phyloP scores from a whole-genome alignment of 441 rosid species.

The Flueggea neowawraea region DNA sequence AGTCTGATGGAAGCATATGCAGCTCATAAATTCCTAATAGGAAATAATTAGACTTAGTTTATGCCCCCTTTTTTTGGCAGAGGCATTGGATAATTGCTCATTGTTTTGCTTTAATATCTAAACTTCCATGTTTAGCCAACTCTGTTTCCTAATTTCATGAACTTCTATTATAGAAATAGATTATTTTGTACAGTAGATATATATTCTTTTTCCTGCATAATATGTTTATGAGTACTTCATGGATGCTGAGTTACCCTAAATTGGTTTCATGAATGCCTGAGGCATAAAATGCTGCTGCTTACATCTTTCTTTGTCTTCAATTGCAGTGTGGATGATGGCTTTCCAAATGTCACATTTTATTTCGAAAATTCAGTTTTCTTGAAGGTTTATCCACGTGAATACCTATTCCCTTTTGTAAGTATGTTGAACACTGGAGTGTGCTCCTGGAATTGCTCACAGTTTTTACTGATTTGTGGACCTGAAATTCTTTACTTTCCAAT shows the following conservation, averaged over 20 bases:
- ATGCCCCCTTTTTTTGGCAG: too few relatives aligned
- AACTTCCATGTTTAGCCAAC: too few relatives aligned
- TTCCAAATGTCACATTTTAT: conserved; percentile 91
- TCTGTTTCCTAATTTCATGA: too few relatives aligned
- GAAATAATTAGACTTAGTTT: background rate
- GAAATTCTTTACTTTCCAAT: background rate
- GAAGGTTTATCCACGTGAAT: conserved; percentile 90
- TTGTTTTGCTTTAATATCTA: too few relatives aligned
- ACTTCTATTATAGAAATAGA: too few relatives aligned
- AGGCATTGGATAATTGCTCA: too few relatives aligned
- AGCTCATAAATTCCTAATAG: background rate
- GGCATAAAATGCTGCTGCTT: background rate
- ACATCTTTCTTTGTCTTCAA: conserved; percentile 16
- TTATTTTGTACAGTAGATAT: too few relatives aligned
- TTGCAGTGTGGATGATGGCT: conserved; percentile 86
- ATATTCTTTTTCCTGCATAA: too few relatives aligned
- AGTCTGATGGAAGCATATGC: conserved; percentile 1
- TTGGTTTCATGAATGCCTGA: background rate
- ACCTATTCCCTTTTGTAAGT: conserved; percentile 86
- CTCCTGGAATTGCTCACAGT: background rate
- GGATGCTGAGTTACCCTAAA: too few relatives aligned
- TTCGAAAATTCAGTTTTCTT: conserved; percentile 75
- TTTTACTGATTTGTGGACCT: background rate
- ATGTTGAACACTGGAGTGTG: conserved; percentile 16
- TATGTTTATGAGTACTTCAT: too few relatives aligned